Conservation (phyloP, 1,284 basidiomycete genomes). For the Boletus calvinii region DNA sequence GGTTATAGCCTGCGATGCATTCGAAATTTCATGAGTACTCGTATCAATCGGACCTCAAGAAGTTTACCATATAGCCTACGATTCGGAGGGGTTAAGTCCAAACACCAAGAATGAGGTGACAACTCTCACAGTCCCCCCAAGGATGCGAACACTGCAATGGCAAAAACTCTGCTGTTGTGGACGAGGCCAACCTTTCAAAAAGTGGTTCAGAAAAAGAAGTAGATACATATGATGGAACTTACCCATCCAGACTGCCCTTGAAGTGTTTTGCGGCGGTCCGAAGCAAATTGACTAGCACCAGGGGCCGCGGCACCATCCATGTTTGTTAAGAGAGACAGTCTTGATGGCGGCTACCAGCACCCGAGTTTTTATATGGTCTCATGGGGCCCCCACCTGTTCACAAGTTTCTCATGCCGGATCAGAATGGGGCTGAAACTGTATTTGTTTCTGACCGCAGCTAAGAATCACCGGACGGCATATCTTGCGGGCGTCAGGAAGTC, state of each 20-base stretch:
- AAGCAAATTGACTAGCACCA: conserved; percentile 36
- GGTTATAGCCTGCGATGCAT: conserved; percentile 53
- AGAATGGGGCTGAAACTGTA: neutral
- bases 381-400: neutral
- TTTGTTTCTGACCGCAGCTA: too few species aligned
- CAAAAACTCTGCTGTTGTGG: conserved; percentile 58
- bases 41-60: neutral
- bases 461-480: neutral
- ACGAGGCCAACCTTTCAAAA: conserved; percentile 53
- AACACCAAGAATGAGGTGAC: too few species aligned
- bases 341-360: too few species aligned
- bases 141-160: conserved; percentile 69
- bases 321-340: neutral
- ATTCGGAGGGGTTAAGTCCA: neutral
- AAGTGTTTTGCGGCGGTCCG: conserved; percentile 51
- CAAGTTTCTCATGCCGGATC: conserved; percentile 4
- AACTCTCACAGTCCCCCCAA: conserved; percentile 62
- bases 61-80: conserved; percentile 51
- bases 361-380: neutral
- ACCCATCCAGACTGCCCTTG: conserved; percentile 70
- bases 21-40: conserved; percentile 1
- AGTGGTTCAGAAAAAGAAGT: conserved; percentile 1
- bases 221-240: conserved; percentile 21
- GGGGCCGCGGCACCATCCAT: conserved; percentile 46
- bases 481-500: neutral